Evolutionary conservation across 352 stramenopile genomes (phyloP).

Genomic region (Phytophthora tubulina): DNA sequence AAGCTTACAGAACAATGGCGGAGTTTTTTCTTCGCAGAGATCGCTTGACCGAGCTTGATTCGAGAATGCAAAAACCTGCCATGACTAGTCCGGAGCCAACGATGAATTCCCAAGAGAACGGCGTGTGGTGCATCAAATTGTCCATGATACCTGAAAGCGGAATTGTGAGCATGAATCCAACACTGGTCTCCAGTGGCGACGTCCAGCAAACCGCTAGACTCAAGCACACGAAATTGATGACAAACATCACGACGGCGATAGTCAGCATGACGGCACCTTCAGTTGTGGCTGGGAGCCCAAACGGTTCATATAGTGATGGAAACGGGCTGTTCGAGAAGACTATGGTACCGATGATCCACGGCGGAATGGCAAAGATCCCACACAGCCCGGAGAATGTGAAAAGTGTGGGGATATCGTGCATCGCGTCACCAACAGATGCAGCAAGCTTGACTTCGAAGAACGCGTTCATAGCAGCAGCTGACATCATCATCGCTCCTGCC

Average conservation of each 20-base stretch:
- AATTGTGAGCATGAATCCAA: slow-evolving; percentile 69
- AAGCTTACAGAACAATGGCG: no score
- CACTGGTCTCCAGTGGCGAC: slow-evolving; percentile 63
- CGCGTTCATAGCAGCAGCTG: slow-evolving; percentile 57
- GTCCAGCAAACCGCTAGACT: slow-evolving; percentile 59
- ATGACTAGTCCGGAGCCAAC: slow-evolving; percentile 59
- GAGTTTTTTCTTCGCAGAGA: no score
- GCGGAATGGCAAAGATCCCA: slow-evolving; percentile 56
- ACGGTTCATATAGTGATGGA: slow-evolving; percentile 51
- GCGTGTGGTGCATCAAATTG: slow-evolving; percentile 48
- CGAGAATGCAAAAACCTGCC: slow-evolving; percentile 54
- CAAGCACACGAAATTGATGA: slow-evolving; percentile 54
- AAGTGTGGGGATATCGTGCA: slow-evolving; percentile 59
- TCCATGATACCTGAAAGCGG: slow-evolving; percentile 58
- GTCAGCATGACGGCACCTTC: slow-evolving; percentile 45
- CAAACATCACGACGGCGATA: slow-evolving; percentile 43
- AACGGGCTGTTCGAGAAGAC: slow-evolving; percentile 44
- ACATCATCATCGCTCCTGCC: slow-evolving; percentile 53
- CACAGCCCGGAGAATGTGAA: slow-evolving; percentile 54
- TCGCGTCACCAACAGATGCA: slow-evolving; percentile 41
- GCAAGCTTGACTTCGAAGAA: slow-evolving; percentile 61
- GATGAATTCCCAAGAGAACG: slow-evolving; percentile 59
- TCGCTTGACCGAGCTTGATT: slow-evolving; percentile 16
- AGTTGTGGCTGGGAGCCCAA: slow-evolving; percentile 43
- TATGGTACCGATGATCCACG: slow-evolving; percentile 54